Percentiles rank a stretch among this genome's conserved stretches.
phyloP scores from a whole-genome alignment of 345 rosid species.

The Pistacia atlantica region DNA sequence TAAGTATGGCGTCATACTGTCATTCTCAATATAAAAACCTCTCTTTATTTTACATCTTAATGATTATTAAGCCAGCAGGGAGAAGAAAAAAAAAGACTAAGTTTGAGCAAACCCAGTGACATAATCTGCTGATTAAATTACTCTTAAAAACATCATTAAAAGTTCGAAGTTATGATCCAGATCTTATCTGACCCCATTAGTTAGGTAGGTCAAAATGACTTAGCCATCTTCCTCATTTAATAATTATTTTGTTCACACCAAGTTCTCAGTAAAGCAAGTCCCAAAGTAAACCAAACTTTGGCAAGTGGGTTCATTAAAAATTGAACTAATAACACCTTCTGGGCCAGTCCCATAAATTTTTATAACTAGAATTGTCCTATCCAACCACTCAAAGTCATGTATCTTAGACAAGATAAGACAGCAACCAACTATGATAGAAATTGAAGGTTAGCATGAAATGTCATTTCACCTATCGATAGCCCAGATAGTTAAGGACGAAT shows the following conservation, averaged over 20 bases:
- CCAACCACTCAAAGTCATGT: not conserved
- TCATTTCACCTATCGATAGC: not conserved
- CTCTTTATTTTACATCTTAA: not conserved
- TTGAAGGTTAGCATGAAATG: not conserved
- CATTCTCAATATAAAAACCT: not conserved
- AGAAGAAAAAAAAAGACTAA: not conserved
- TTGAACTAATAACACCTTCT: not conserved
- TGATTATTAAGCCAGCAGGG: slow-evolving; percentile 1
- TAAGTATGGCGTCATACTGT: not conserved
- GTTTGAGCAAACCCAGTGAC: no score
- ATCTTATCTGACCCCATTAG: slow-evolving; percentile 21
- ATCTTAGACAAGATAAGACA: slow-evolving; percentile 21
- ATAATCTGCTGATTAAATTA: slow-evolving; percentile 11
- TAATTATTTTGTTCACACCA: slow-evolving; percentile 6
- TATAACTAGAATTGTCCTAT: not conserved
- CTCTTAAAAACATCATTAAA: slow-evolving; percentile 16
- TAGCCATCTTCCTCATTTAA: not conserved
- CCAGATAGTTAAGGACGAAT: no score
- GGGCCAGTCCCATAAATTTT: not conserved
- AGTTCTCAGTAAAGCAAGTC: not conserved
- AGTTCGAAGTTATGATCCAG: slow-evolving; percentile 8
- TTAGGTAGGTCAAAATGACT: slow-evolving; percentile 15
- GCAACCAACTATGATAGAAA: slow-evolving; percentile 5
- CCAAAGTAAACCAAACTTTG: slow-evolving; percentile 8
- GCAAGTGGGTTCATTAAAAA: not conserved